Percentiles rank a stretch among this genome's conserved stretches.
phyloP scores from a whole-genome alignment of 768 basidiomycete genomes.

The Boletus reticulatus region DNA sequence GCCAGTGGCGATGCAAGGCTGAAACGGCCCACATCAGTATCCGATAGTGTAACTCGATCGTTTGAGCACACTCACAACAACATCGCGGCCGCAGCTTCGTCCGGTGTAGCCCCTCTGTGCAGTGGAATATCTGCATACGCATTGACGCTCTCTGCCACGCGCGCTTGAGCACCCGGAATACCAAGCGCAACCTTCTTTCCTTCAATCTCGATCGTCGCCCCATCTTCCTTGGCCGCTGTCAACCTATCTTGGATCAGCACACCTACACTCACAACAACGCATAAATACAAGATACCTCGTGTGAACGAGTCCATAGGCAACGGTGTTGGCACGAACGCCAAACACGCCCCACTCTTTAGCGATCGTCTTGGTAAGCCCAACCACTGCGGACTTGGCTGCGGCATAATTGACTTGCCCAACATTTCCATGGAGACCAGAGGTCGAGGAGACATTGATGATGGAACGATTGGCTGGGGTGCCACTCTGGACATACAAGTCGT shows the following conservation, averaged over 20 bases:
- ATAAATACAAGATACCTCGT: conserved; percentile 50
- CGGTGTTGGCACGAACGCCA: conserved; percentile 78
- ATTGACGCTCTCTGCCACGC: conserved; percentile 38
- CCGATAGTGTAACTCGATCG: neutral
- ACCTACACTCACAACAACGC: neutral
- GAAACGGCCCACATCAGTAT: conserved; percentile 9
- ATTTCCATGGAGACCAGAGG: conserved; percentile 81
- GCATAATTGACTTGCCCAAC: conserved; percentile 86
- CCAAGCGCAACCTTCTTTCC: conserved; percentile 85
- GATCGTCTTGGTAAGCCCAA: conserved; percentile 82
- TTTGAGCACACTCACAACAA: conserved; percentile 60
- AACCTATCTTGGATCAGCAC: conserved; percentile 42
- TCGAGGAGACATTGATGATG: conserved; percentile 81
- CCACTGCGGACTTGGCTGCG: conserved; percentile 73
- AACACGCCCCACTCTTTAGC: conserved; percentile 87
- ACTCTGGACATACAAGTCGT: conserved; percentile 32
- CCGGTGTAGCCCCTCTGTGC: conserved; percentile 60
- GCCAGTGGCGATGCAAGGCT: conserved; percentile 79
- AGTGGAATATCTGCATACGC: conserved; percentile 58
- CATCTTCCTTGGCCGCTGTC: conserved; percentile 77
- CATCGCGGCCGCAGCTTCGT: conserved; percentile 74
- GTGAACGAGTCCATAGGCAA: conserved; percentile 76
- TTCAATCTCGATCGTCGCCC: conserved; percentile 71
- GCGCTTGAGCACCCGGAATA: conserved; percentile 56
- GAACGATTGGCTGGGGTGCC: conserved; percentile 64